Conservation (phyloP, 257 asterid genomes). For the Solanum lycopersicoides region DNA sequence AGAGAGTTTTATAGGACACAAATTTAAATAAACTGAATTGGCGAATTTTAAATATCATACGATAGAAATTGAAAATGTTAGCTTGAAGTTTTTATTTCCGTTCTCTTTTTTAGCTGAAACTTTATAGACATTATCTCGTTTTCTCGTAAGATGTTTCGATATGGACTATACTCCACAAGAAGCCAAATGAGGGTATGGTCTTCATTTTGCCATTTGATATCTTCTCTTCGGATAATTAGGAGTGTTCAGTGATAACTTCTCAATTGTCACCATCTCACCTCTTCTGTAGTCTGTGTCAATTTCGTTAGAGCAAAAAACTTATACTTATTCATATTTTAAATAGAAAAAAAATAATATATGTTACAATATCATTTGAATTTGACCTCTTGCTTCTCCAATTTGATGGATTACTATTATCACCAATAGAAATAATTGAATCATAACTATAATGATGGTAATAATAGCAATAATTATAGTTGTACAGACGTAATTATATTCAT, state of each 20-base stretch:
- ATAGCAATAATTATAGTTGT: not conserved
- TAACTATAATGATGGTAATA: not conserved
- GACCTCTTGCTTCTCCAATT: not conserved
- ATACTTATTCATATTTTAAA: not conserved
- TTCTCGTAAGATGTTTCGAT: not conserved
- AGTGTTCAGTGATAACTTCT: not conserved
- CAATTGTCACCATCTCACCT: not conserved
- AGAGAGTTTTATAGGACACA: not conserved
- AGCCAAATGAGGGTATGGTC: not conserved
- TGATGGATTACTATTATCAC: not conserved
- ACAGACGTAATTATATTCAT: not conserved
- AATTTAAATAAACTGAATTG: not conserved
- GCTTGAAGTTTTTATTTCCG: not conserved
- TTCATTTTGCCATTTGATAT: not conserved
- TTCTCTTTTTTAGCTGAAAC: not conserved
- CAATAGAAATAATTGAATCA: not conserved
- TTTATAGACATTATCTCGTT: accelerated
- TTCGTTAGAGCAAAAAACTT: not conserved
- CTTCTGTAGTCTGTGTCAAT: not conserved
- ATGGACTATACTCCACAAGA: not conserved
- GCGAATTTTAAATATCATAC: not conserved
- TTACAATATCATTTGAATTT: not conserved
- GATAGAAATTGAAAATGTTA: not conserved
- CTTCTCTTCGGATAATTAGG: not conserved
- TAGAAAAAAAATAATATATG: accelerated